Evolutionary conservation across 768 basidiomycete species (phyloP).

Genomic region (Auriscalpium orientale): DNA sequence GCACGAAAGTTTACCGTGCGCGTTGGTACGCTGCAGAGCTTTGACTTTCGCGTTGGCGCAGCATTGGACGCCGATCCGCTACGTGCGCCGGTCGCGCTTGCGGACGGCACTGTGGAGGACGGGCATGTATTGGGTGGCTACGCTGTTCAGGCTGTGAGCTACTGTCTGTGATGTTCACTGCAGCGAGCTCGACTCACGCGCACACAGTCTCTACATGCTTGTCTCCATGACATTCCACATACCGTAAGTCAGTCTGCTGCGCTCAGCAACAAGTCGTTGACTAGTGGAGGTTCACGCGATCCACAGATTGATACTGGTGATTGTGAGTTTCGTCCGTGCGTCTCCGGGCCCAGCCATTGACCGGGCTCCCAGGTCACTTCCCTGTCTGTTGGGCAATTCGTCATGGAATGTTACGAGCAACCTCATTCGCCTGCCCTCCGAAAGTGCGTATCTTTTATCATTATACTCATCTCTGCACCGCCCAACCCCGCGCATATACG

Average conservation of each 20-base stretch:
- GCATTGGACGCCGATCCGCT: conserved; percentile 37
- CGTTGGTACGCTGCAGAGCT: conserved; percentile 27
- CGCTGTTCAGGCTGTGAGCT: conserved; percentile 54
- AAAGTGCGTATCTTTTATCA: conserved; percentile 9
- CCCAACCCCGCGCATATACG: neutral
- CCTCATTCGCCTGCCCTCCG: conserved; percentile 15
- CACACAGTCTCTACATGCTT: conserved; percentile 59
- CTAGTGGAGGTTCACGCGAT: neutral
- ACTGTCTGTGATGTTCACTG: neutral
- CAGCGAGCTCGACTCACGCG: neutral
- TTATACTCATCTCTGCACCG: neutral
- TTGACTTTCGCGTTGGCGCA: conserved; percentile 42
- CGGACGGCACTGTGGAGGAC: conserved; percentile 46
- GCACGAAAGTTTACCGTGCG: too few relatives aligned
- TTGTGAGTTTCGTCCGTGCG: conserved; percentile 29
- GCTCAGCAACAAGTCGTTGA: neutral
- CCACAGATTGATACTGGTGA: conserved; percentile 40
- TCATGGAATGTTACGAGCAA: conserved; percentile 37
- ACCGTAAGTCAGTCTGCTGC: conserved; percentile 38
- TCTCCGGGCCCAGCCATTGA: neutral
- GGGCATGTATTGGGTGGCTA: conserved; percentile 47
- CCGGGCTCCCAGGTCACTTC: conserved; percentile 38
- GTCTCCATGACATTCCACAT: conserved; percentile 63
- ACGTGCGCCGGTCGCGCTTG: conserved; percentile 34
- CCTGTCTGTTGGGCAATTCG: conserved; percentile 51